Conservation (phyloP, 768 basidiomycete genomes). For the Pilatotrama ljubarskyi region DNA sequence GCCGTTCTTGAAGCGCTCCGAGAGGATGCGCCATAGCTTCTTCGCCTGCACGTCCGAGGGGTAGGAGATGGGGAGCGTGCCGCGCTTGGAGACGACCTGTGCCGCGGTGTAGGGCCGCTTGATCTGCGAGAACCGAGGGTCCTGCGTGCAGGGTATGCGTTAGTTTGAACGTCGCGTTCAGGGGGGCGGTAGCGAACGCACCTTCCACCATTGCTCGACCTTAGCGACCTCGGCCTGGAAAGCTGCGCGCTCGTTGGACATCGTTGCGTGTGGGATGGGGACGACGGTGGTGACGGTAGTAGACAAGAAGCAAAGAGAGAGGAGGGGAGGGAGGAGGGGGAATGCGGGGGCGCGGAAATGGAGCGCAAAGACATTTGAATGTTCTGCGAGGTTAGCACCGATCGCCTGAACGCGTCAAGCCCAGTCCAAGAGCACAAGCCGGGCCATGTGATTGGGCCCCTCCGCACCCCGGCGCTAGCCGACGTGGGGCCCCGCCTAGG, state of each 20-base stretch:
- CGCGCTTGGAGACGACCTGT: slow-evolving; percentile 92
- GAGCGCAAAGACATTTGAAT: slow-evolving; percentile 13
- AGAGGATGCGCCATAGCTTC: slow-evolving; percentile 80
- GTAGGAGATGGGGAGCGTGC: slow-evolving; percentile 82
- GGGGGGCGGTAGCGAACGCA: slow-evolving; percentile 32
- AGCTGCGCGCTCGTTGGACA: slow-evolving; percentile 64
- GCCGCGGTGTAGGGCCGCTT: slow-evolving; percentile 90
- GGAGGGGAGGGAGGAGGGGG: slow-evolving; percentile 20
- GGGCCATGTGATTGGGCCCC: slow-evolving; percentile 19
- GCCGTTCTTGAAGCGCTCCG: slow-evolving; percentile 71
- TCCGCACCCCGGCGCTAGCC: slow-evolving; percentile 9
- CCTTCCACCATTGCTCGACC: slow-evolving; percentile 94
- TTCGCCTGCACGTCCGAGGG: slow-evolving; percentile 83
- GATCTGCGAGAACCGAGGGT: slow-evolving; percentile 82
- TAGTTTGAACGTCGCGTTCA: neutral
- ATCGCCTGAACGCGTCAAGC: slow-evolving; percentile 17
- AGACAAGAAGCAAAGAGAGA: slow-evolving; percentile 10
- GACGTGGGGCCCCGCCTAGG: slow-evolving; percentile 19
- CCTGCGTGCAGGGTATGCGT: slow-evolving; percentile 44
- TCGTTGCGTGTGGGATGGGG: slow-evolving; percentile 27
- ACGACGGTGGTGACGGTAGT: neutral
- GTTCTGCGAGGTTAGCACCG: slow-evolving; percentile 20
- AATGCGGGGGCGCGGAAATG: slow-evolving; percentile 9
- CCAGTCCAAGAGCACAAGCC: slow-evolving; percentile 2
- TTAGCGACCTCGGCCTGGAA: slow-evolving; percentile 83